A percentile compares a stretch with the other conserved stretches of the same genome.
Conservation (phyloP, 805 yeast genomes). For the Kluyveromyces lactis region DNA sequence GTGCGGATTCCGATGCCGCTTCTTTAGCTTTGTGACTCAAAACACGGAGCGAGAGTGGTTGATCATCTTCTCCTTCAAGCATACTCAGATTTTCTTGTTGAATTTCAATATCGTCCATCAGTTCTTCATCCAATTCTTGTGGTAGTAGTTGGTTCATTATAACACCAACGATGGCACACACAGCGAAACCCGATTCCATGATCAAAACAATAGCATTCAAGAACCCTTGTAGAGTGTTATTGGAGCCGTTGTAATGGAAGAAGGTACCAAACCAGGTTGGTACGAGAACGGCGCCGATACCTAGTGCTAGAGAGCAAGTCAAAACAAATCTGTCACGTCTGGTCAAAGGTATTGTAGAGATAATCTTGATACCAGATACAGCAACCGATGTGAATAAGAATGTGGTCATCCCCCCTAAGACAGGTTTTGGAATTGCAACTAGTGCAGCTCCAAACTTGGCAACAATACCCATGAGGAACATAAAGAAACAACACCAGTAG, state of each 20-base stretch:
- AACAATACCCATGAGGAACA: conserved; percentile 79
- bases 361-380: conserved; percentile 63
- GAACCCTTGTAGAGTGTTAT: conserved; percentile 50
- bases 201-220: conserved; percentile 60
- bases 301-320: conserved; percentile 56
- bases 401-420: conserved; percentile 83
- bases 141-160: conserved; percentile 56
- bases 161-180: conserved; percentile 58
- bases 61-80: conserved; percentile 16
- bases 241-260: conserved; percentile 59
- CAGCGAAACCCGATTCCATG: conserved; percentile 66
- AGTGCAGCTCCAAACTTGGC: conserved; percentile 86
- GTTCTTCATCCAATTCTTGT: conserved; percentile 42
- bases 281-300: conserved; percentile 59
- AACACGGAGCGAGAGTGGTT: conserved; percentile 6
- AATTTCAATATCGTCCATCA: conserved; percentile 20
- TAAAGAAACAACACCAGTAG: conserved; percentile 70
- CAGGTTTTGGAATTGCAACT: conserved; percentile 70
- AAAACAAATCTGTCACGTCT: conserved; percentile 68
- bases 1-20: conserved; percentile 5
- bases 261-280: conserved; percentile 56
- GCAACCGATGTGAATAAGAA: conserved; percentile 71
- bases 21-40: conserved; percentile 12
- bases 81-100: conserved; percentile 20
- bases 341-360: conserved; percentile 44